These are phyloP conservation scores for Cydonia oblonga DNA, from an alignment of 331 rosid genomes.

Conservation along the genomic window DNA sequence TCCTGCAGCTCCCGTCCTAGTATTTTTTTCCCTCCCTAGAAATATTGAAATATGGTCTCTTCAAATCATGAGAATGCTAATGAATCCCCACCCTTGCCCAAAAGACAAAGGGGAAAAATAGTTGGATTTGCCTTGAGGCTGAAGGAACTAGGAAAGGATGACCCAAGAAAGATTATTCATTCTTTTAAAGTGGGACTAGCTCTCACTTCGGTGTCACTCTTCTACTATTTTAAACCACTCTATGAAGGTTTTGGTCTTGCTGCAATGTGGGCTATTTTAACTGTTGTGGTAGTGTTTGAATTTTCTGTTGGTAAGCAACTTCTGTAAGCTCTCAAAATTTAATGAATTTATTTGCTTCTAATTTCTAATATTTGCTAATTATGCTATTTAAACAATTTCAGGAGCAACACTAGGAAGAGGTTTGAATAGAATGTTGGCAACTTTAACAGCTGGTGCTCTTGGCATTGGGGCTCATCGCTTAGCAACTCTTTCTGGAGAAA, in stretches of 20 bases:
- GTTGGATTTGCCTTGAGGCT: background rate
- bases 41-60: background rate
- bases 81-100: background rate
- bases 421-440: slow-evolving; percentile 40
- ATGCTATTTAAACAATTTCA: background rate
- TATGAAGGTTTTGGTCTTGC: slow-evolving; percentile 25
- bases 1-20: background rate
- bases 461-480: slow-evolving; percentile 31
- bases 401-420: slow-evolving; percentile 46
- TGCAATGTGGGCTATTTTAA: slow-evolving; percentile 48
- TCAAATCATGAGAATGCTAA: background rate
- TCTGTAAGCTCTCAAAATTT: background rate
- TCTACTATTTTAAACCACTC: slow-evolving; percentile 37
- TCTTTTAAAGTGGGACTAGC: slow-evolving; percentile 38
- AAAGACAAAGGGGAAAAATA: background rate
- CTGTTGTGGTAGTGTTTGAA: slow-evolving; percentile 38
- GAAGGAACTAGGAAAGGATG: slow-evolving; percentile 36
- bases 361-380: background rate
- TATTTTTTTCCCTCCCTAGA: background rate
- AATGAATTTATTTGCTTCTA: no score
- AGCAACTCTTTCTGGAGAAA: slow-evolving; percentile 20
- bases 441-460: slow-evolving; percentile 33
- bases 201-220: slow-evolving; percentile 25
- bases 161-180: slow-evolving; percentile 47
- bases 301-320: slow-evolving; percentile 36